These are phyloP conservation scores for Cornus controversa DNA, from an alignment of 148 eudicot genomes.

Conservation along the genomic window DNA sequence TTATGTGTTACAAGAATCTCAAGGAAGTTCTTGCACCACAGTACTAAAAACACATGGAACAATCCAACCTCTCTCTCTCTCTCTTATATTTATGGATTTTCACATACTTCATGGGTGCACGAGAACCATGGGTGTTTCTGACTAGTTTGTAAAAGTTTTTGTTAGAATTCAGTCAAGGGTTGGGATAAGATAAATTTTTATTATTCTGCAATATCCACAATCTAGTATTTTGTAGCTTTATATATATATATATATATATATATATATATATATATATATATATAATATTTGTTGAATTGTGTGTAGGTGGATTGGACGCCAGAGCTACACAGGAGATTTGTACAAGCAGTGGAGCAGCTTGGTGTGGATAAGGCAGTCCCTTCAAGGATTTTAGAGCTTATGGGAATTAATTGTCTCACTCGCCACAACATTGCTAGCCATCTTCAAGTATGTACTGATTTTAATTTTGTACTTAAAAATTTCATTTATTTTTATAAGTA, in stretches of 20 bases:
- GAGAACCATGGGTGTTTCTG: constrained; percentile 9
- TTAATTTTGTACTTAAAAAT: no score
- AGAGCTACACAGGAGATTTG: constrained; percentile 89
- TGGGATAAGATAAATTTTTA: not conserved
- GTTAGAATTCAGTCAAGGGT: not conserved
- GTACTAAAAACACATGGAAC: not conserved
- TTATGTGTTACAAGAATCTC: no score
- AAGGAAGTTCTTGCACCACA: not conserved
- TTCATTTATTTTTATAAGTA: no score
- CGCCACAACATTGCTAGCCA: constrained; percentile 98
- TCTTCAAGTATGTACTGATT: not conserved
- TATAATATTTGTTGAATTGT: constrained; percentile 27
- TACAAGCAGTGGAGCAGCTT: constrained; percentile 95
- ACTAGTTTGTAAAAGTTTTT: not conserved
- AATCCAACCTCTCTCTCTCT: not conserved
- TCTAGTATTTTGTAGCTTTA: no score
- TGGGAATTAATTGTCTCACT: constrained; percentile 95
- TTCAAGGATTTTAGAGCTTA: constrained; percentile 88
- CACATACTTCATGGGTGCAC: constrained; percentile 22
- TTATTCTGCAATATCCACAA: no score
- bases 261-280: not conserved
- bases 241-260: no score
- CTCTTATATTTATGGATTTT: constrained; percentile 12
- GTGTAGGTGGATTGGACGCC: constrained; percentile 98
- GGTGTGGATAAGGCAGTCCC: constrained; percentile 99